Conservation (phyloP, 768 basidiomycete species). For the Mycena vitilis region DNA sequence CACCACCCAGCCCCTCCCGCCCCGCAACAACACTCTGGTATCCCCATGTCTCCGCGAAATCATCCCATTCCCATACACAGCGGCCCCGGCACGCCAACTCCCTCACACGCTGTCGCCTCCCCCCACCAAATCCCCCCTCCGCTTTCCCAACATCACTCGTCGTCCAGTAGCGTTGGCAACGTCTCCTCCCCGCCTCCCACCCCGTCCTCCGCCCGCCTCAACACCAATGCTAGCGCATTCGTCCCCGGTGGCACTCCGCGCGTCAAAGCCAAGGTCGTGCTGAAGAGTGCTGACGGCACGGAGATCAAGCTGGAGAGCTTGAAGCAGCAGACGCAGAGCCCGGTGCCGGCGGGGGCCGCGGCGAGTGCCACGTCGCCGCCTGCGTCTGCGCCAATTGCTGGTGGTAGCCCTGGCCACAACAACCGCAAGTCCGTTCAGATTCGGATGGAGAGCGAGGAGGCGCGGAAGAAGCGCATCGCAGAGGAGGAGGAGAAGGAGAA, state of each 20-base stretch:
- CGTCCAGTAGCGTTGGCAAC: constrained; percentile 58
- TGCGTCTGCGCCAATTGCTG: constrained; percentile 42
- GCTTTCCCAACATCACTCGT: constrained; percentile 55
- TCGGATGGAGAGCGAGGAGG: constrained; percentile 73
- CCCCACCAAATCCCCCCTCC: constrained; percentile 54
- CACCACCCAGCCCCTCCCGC: constrained; percentile 62
- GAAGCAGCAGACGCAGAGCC: constrained; percentile 53
- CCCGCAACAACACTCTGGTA: constrained; percentile 56
- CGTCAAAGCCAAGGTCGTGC: constrained; percentile 56
- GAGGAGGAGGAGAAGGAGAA: constrained; percentile 55
- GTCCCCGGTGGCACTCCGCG: constrained; percentile 60
- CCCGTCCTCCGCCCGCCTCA: constrained; percentile 69
- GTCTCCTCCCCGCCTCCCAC: constrained; percentile 78
- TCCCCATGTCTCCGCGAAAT: constrained; percentile 80
- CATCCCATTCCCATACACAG: constrained; percentile 55
- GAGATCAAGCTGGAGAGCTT: constrained; percentile 72
- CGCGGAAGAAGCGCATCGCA: constrained; percentile 59
- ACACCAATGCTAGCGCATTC: constrained; percentile 73
- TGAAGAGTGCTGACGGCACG: constrained; percentile 74
- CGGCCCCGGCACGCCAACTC: constrained; percentile 75
- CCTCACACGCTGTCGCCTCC: constrained; percentile 66
- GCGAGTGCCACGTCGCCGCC: constrained; percentile 44
- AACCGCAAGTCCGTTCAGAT: constrained; percentile 55
- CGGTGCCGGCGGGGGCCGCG: constrained; percentile 53
- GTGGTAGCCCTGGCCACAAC: constrained; percentile 53